phyloP scores from a whole-genome alignment of 2,329 filamentous ascomycete species.

The Colletotrichum caudatum region DNA sequence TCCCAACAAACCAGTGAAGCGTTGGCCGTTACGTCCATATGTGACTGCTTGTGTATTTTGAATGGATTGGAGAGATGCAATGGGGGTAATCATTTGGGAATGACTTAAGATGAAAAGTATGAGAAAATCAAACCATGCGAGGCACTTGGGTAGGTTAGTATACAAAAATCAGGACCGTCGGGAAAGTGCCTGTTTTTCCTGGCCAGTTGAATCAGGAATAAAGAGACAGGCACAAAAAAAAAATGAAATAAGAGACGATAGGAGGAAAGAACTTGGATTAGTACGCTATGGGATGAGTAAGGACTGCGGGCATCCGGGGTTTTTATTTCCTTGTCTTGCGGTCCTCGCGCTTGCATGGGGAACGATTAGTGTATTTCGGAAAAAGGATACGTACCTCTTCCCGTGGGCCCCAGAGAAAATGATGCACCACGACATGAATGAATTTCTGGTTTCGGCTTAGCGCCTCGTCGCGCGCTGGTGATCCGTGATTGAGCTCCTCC shows the following conservation, averaged over 20 bases:
- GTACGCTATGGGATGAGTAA: background rate
- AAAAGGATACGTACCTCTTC: slow-evolving; percentile 28
- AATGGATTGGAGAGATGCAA: too few relatives aligned
- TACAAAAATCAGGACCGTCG: background rate
- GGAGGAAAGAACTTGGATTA: background rate
- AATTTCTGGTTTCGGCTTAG: slow-evolving; percentile 47
- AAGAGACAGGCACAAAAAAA: background rate
- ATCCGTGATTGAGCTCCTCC: slow-evolving; percentile 61
- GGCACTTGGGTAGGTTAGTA: background rate
- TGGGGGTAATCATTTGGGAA: too few relatives aligned
- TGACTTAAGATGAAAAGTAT: background rate
- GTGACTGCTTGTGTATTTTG: background rate
- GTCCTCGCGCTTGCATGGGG: slow-evolving; percentile 3
- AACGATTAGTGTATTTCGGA: background rate
- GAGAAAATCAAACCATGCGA: background rate
- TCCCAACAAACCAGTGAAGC: too few relatives aligned
- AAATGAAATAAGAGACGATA: background rate
- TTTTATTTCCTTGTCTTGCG: slow-evolving; percentile 33
- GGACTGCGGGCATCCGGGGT: slow-evolving; percentile 15
- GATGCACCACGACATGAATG: slow-evolving; percentile 38
- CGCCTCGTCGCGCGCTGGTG: slow-evolving; percentile 53
- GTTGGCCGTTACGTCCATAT: background rate
- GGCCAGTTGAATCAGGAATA: slow-evolving; percentile 9
- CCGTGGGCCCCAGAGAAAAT: slow-evolving; percentile 28
- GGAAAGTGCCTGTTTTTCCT: slow-evolving; percentile 1